Conservation (phyloP, 2,329 filamentous ascomycete genomes). For the Colletotrichum kahawae region DNA sequence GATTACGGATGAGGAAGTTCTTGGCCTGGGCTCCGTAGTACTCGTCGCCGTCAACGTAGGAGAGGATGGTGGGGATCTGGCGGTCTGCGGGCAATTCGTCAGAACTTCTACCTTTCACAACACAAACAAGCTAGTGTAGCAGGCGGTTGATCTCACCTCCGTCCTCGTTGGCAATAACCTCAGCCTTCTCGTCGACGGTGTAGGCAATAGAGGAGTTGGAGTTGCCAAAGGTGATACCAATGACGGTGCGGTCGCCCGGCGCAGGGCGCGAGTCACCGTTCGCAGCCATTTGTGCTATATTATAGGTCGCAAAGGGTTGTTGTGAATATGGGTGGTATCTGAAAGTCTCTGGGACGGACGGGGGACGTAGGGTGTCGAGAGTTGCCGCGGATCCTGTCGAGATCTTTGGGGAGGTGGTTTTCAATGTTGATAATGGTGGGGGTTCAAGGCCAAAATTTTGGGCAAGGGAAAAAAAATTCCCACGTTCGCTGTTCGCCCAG, state of each 20-base stretch:
- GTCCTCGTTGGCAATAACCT: conserved; percentile 99
- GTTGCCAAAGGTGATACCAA: conserved; percentile 98
- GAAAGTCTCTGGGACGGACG: not conserved
- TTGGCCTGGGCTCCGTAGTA: conserved; percentile 97
- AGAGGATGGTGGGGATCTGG: conserved; percentile 93
- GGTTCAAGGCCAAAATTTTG: conserved; percentile 18
- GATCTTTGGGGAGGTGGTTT: conserved; percentile 14
- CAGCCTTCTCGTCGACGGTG: conserved; percentile 90
- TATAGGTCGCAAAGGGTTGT: conserved; percentile 14
- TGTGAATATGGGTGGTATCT: not conserved
- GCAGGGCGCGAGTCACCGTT: conserved; percentile 48
- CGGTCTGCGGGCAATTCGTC: conserved; percentile 66
- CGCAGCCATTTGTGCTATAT: conserved; percentile 47
- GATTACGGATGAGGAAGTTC: conserved; percentile 88
- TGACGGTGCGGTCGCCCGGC: conserved; percentile 71
- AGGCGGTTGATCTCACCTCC: conserved; percentile 59
- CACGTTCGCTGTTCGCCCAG: not conserved
- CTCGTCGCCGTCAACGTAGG: conserved; percentile 95
- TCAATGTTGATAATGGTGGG: conserved; percentile 21
- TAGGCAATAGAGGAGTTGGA: conserved; percentile 97
- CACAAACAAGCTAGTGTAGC: conserved; percentile 45
- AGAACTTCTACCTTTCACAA: not conserved
- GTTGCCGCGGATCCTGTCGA: not conserved
- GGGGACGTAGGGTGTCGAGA: not conserved
- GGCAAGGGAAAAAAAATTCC: conserved; percentile 19